Evolutionary conservation across 805 yeast species (phyloP), one percentile per base, ranked within the genome.

Genomic region (Suhomyces prunicola): DNA sequence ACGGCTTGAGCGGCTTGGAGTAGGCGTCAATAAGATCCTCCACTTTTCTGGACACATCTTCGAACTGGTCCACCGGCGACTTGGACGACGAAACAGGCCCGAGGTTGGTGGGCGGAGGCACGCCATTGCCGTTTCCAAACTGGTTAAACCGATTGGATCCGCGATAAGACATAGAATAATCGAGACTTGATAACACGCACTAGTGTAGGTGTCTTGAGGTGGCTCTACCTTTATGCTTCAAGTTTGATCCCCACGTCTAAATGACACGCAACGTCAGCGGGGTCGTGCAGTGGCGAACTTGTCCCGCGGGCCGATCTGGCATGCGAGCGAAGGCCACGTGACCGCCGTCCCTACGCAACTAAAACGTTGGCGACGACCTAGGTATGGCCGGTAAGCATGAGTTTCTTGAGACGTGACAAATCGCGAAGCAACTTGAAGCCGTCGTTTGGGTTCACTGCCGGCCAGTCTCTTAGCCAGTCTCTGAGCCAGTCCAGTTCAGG

Each of bases 1-100:
- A 86, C 0, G 93, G 93, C 66, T 80, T 85, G 45, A 86, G 65
- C 50, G 82, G 74, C 59, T 78, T 67, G 50, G 71, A 61, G 74
- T 83, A 70, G 51, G 73, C 67, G 73, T 86, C 80, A 65, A 83
- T 67, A 55, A 68, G 56, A 57, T 72, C 81, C 62, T 88, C 93
- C 33, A 84, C 73, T 53, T 74, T 72, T 56, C 80, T 79, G 35
- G 85, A 72, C 51, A 80, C 65, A 15, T 66, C 66, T 60, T 86
- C 90, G 56, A 85, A 78, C 50, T 72, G 65, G 39, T 72, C 74
- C 29, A 67, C 48, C 5, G 66, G 60, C 3, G 71, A 58, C 56
- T 63, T 67, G 23, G 64, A 57, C 35, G 65, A 52, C 29, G 69
- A 57, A 22, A 73, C 67, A 31, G 74, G 71, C 2, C 74, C 74